Evolutionary conservation across 768 basidiomycete genomes (phyloP).

Genomic region (Hygrophorus pudorinus): DNA sequence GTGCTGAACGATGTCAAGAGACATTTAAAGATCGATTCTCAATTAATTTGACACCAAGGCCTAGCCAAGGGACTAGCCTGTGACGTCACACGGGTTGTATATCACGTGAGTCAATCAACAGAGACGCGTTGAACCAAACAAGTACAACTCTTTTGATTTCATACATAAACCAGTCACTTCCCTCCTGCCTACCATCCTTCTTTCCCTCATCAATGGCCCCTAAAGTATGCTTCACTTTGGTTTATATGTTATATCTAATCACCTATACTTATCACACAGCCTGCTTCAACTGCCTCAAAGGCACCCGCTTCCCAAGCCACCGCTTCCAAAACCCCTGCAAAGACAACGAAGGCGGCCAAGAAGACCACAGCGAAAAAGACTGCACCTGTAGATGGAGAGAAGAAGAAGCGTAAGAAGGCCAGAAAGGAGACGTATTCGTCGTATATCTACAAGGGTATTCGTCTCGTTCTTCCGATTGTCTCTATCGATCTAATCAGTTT

Average conservation of each 20-base stretch:
- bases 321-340: constrained; percentile 65
- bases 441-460: constrained; percentile 87
- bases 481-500: not conserved
- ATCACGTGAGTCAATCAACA: too few species aligned
- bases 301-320: constrained; percentile 41
- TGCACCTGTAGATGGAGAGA: constrained; percentile 56
- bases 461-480: not conserved
- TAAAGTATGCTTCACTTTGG: too few species aligned
- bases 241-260: not conserved
- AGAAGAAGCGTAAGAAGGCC: constrained; percentile 83
- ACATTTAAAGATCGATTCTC: too few species aligned
- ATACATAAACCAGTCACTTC: too few species aligned
- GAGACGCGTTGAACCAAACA: too few species aligned
- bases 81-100: too few species aligned
- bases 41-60: too few species aligned
- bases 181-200: too few species aligned
- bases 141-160: too few species aligned
- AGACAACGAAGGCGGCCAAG: constrained; percentile 63
- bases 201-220: too few species aligned
- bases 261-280: constrained; percentile 24
- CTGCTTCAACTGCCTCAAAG: constrained; percentile 74
- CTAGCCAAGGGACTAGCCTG: too few species aligned
- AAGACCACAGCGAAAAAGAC: constrained; percentile 46
- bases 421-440: constrained; percentile 91
- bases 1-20: too few species aligned